Evolutionary conservation across 148 eudicot genomes (phyloP).

Genomic region (Cornus suecica): DNA sequence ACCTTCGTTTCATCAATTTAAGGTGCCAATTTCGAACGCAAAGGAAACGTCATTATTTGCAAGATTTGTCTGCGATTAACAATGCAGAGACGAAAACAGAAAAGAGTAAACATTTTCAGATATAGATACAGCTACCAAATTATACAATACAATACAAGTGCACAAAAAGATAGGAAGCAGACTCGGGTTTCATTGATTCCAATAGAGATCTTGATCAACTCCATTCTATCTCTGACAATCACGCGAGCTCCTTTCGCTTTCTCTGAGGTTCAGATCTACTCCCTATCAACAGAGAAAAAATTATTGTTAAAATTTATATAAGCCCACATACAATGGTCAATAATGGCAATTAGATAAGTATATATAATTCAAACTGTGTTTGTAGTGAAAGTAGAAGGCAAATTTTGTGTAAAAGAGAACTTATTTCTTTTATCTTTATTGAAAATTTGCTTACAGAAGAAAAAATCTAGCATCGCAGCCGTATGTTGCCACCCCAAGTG

Average conservation of each 20-base stretch:
- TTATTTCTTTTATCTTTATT: neutral
- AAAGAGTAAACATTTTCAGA: neutral
- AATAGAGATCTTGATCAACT: neutral
- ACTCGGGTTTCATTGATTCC: neutral
- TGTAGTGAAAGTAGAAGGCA: neutral
- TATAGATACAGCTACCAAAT: neutral
- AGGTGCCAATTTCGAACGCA: too few species aligned
- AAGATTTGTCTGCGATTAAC: too few species aligned
- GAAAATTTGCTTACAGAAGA: neutral
- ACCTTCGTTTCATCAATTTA: too few species aligned
- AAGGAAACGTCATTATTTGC: too few species aligned
- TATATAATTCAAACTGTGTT: neutral
- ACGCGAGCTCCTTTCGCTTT: neutral
- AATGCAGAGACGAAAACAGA: too few species aligned
- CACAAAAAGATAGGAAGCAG: neutral
- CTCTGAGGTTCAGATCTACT: constrained; percentile 20
- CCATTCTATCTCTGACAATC: constrained; percentile 1
- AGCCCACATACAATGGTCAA: neutral
- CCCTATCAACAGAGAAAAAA: constrained; percentile 12
- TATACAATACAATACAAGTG: neutral
- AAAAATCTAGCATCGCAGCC: neutral
- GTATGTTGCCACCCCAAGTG: neutral
- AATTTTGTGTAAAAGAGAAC: neutral
- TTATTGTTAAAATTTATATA: neutral
- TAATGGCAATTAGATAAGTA: neutral